Percentiles rank a stretch among this genome's conserved stretches.
These are phyloP conservation scores for Backusella mclennaniae DNA, from an alignment of 192 early-diverging fungal genomes.

Conservation along the genomic window DNA sequence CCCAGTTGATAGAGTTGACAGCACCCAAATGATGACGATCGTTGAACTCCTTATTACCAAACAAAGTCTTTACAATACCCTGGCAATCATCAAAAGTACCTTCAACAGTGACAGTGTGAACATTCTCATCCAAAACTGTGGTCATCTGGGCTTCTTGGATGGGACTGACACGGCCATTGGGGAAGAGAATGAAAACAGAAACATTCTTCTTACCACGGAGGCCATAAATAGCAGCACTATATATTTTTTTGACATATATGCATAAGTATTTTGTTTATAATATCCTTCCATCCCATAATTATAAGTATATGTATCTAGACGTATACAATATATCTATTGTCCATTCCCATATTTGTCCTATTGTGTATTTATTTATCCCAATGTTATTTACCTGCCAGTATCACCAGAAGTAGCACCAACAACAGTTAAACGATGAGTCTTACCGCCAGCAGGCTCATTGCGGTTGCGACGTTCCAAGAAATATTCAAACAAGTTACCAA, in stretches of 20 bases:
- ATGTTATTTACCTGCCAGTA: slow-evolving; percentile 70
- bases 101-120: slow-evolving; percentile 88
- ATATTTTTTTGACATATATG: background rate
- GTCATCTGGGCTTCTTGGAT: slow-evolving; percentile 99
- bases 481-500: slow-evolving; percentile 98
- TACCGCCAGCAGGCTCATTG: slow-evolving; percentile 39
- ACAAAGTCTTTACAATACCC: slow-evolving; percentile 91
- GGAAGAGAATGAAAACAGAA: slow-evolving; percentile 91
- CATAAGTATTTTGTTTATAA: background rate
- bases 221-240: slow-evolving; percentile 95
- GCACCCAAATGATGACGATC: slow-evolving; percentile 80
- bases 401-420: slow-evolving; percentile 96
- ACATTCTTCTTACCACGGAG: slow-evolving; percentile 91
- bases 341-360: background rate
- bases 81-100: slow-evolving; percentile 99
- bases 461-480: slow-evolving; percentile 81
- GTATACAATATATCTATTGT: slow-evolving; percentile 4
- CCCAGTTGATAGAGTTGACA: slow-evolving; percentile 99
- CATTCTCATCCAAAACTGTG: slow-evolving; percentile 87
- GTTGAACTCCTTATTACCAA: slow-evolving; percentile 76
- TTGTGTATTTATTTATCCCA: background rate
- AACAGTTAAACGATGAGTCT: slow-evolving; percentile 73
- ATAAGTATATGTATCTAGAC: background rate
- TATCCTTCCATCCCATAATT: background rate
- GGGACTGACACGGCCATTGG: slow-evolving; percentile 84